These are phyloP conservation scores for Beauveria brongniartii DNA, from an alignment of 2,329 filamentous ascomycete genomes.

Conservation along the genomic window DNA sequence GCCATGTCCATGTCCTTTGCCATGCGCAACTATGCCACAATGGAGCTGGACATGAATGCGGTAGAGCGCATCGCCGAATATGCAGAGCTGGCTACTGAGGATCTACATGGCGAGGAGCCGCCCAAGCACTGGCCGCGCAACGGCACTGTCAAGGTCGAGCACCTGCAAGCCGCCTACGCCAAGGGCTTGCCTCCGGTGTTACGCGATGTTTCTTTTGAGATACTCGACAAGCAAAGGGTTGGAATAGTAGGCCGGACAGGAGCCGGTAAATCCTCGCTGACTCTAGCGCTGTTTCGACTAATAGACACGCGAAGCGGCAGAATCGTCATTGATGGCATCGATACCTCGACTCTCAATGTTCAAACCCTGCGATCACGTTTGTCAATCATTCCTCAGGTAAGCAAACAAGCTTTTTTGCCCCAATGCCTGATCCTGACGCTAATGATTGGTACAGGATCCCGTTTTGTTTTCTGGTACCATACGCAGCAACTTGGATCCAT, in stretches of 20 bases:
- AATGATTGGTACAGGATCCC: conserved; percentile 43
- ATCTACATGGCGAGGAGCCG: conserved; percentile 49
- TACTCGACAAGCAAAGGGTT: conserved; percentile 60
- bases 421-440: conserved; percentile 23
- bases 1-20: conserved; percentile 56
- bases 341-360: conserved; percentile 64
- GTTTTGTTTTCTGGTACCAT: conserved; percentile 75
- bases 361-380: conserved; percentile 64
- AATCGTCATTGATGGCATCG: conserved; percentile 64
- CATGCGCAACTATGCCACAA: conserved; percentile 57
- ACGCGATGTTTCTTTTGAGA: conserved; percentile 59
- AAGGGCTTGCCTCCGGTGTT: conserved; percentile 62
- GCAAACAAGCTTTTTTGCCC: neutral
- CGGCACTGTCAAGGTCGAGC: conserved; percentile 61
- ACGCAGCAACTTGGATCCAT: conserved; percentile 62
- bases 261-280: conserved; percentile 71
- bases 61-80: conserved; percentile 72
- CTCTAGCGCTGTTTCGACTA: conserved; percentile 70
- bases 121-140: conserved; percentile 68
- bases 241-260: conserved; percentile 72
- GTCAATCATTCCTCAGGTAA: conserved; percentile 62
- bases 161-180: conserved; percentile 65
- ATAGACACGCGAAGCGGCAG: conserved; percentile 57
- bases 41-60: conserved; percentile 74
- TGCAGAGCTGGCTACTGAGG: conserved; percentile 58